Conservation (phyloP, 2,329 filamentous ascomycete genomes). For the Stemphylium beticola region DNA sequence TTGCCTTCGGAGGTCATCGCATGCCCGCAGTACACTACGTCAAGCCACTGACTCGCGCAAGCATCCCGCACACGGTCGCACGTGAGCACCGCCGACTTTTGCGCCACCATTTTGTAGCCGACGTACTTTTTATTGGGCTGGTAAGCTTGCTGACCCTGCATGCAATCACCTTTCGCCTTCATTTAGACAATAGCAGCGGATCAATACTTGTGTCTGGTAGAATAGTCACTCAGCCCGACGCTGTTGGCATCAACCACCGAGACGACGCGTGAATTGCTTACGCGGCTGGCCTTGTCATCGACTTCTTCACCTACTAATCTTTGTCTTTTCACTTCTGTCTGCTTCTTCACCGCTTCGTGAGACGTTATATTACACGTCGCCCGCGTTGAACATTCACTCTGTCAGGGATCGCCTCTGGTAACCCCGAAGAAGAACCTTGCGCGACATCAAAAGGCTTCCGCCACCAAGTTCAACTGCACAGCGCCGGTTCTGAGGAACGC, state of each 20-base stretch:
- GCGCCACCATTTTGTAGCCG: conserved; percentile 22
- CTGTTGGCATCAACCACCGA: conserved; percentile 17
- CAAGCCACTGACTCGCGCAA: conserved; percentile 19
- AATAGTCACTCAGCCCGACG: conserved; percentile 10
- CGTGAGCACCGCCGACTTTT: conserved; percentile 14
- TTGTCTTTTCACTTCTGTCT: conserved; percentile 5
- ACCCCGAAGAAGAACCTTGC: background rate
- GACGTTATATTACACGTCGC: background rate
- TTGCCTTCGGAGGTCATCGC: conserved; percentile 9
- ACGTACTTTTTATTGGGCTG: conserved; percentile 10
- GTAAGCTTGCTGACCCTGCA: conserved; percentile 24
- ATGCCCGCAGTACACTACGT: conserved; percentile 14
- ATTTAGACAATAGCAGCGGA: conserved; percentile 9
- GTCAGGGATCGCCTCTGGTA: background rate
- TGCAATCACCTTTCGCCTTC: conserved; percentile 14
- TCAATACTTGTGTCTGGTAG: background rate
- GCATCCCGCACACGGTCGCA: conserved; percentile 14
- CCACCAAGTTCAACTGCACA: background rate
- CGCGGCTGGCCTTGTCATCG: conserved; percentile 27
- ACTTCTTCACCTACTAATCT: conserved; percentile 19
- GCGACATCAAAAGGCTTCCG: background rate
- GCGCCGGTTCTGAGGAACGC: background rate
- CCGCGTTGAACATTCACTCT: background rate
- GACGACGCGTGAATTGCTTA: conserved; percentile 37
- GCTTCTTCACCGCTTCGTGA: conserved; percentile 11